Conservation (phyloP, 345 rosid genomes). For the Eucalyptus cladocalyx region DNA sequence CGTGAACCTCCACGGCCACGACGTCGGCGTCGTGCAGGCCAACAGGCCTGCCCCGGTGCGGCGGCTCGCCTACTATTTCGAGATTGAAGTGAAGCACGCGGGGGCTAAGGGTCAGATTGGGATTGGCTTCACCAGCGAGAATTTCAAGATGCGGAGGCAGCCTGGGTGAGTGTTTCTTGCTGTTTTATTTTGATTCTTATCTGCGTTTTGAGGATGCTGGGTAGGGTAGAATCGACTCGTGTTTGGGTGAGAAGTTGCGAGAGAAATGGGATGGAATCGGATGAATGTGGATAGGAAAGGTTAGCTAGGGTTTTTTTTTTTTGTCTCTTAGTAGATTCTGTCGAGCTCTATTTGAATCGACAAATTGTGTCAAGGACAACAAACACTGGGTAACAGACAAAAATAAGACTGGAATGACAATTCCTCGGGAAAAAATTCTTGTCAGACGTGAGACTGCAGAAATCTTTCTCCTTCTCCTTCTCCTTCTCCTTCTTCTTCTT, state of each 20-base stretch:
- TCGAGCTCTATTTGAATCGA: not conserved
- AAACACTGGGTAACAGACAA: not conserved
- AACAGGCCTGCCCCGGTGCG: slow-evolving; percentile 70
- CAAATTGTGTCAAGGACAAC: not conserved
- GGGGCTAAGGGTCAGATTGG: slow-evolving; percentile 70
- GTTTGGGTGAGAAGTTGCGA: not conserved
- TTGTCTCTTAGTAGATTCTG: not conserved
- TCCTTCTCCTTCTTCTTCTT: not conserved
- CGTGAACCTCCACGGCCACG: slow-evolving; percentile 61
- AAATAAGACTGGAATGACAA: not conserved
- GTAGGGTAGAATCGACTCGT: not conserved
- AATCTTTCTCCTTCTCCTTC: not conserved
- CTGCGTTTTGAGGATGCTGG: not conserved
- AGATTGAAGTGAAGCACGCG: slow-evolving; percentile 72
- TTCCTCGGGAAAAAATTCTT: not conserved
- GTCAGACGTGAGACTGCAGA: not conserved
- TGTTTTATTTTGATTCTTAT: not conserved
- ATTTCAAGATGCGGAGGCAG: slow-evolving; percentile 82
- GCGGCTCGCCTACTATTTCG: slow-evolving; percentile 78
- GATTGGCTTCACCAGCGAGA: slow-evolving; percentile 75
- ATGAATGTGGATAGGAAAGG: not conserved
- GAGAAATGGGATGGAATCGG: not conserved
- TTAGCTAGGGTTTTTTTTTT: not conserved
- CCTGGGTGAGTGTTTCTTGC: slow-evolving; percentile 47
- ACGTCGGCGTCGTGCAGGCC: slow-evolving; percentile 84